Conservation (phyloP, 2,329 filamentous ascomycete genomes). For the Coniochaeta hoffmannii region DNA sequence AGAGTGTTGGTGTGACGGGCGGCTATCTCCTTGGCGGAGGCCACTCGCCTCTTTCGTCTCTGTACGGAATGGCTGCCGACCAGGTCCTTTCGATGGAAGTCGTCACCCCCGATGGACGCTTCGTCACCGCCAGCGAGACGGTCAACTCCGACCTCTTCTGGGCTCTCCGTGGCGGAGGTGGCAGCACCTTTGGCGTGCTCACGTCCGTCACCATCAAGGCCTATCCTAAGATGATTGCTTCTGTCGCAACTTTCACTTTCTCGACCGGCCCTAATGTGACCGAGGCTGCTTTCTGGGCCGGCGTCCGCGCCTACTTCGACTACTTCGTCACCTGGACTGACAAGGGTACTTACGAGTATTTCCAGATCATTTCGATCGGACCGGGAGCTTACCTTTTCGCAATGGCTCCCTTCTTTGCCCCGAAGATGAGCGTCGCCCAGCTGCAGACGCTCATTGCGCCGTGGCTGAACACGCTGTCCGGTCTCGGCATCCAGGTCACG, state of each 20-base stretch:
- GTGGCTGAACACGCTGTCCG: slow-evolving; percentile 39
- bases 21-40: slow-evolving; percentile 43
- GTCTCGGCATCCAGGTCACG: slow-evolving; percentile 19
- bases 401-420: slow-evolving; percentile 9
- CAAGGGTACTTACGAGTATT: slow-evolving; percentile 38
- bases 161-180: slow-evolving; percentile 37
- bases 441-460: slow-evolving; percentile 4
- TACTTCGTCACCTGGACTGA: slow-evolving; percentile 40
- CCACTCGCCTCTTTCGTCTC: slow-evolving; percentile 42
- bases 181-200: slow-evolving; percentile 27
- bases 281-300: slow-evolving; percentile 45
- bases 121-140: slow-evolving; percentile 30
- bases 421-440: slow-evolving; percentile 3
- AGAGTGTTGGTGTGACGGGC: slow-evolving; percentile 42
- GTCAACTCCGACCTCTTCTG: slow-evolving; percentile 40
- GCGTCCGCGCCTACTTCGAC: slow-evolving; percentile 36
- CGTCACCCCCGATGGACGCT: slow-evolving; percentile 34
- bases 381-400: neutral
- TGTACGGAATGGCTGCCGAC: slow-evolving; percentile 43
- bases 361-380: slow-evolving; percentile 9
- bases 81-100: slow-evolving; percentile 40
- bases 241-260: slow-evolving; percentile 15
- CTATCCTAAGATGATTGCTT: slow-evolving; percentile 13
- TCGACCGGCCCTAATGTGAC: slow-evolving; percentile 40
- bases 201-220: slow-evolving; percentile 17